Base-by-base conservation (phyloP, 2,329 filamentous ascomycete species). In the Juglanconis sp. region DNA sequence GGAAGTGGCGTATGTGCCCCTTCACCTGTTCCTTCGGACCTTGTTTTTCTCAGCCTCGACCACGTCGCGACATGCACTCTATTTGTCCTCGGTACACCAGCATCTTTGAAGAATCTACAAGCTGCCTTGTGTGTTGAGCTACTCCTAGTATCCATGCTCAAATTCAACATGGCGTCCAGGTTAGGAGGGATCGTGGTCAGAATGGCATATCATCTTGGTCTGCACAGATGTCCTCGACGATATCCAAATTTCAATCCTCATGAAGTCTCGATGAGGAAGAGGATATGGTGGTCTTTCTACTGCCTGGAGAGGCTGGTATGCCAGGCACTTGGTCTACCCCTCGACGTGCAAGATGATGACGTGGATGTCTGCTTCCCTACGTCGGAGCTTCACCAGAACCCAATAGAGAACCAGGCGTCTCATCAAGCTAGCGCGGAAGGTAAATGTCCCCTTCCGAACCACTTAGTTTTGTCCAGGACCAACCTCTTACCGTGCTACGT, bases 211-310 rank as follows among this genome's bases (percentile, higher is more conserved):
- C 82, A 86, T 51, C 70, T 85, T 2, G 83, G 83, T 0, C 74
- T 86, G n/a, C 83, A 86, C 69, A 77, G 83, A 3, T 86, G 83
- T 57, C 82, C 83, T 1, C 73, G 74, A 5, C 75, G 83, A 0
- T 85, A 78, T 59, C 71, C 77, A 0, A 79, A 80, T 49, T 84
- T 86, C 64, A 77, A 72, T 0, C 59, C 68, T 1, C 69, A 75
- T 9, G 81, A 85, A 47, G 74, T 73, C 2, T 73, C 77, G 2
- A 75, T 82, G 36, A 76, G 83, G 1, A 77, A 80, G 13, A 75
- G 82, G 0, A 70, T 86, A 0, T 85, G 85, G 62, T 86, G 82
- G 82, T 80, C 80, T 1, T 76, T 85, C 0, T 86, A 85, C 53
- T 79, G 74, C 15, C 69, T 84, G 0, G 83, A 86, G 48, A 74